Conservation (phyloP, 2,329 filamentous ascomycete genomes). For the Ceratocystis cubensis region DNA sequence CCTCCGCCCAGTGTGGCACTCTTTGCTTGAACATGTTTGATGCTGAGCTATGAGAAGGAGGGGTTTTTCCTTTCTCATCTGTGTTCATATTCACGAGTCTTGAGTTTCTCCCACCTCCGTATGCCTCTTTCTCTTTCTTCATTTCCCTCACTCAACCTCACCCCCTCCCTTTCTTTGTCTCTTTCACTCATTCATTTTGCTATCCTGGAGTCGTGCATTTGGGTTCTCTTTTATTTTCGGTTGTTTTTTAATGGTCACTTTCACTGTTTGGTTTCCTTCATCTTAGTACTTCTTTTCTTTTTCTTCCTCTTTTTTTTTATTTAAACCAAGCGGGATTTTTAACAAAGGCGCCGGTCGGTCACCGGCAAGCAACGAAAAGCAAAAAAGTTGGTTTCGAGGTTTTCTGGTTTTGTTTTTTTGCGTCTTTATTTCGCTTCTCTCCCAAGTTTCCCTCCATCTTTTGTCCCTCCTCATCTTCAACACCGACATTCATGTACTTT, state of each 20-base stretch:
- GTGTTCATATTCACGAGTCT: background rate
- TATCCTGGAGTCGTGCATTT: background rate
- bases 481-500: background rate
- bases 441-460: background rate
- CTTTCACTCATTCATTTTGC: background rate
- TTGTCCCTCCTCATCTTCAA: background rate
- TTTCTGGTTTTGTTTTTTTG: background rate
- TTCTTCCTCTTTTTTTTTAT: constrained; percentile 1
- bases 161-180: background rate
- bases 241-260: background rate
- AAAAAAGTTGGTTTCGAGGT: constrained; percentile 18
- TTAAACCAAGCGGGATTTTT: constrained; percentile 10
- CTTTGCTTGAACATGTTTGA: no score
- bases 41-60: no score
- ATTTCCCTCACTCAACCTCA: background rate
- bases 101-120: background rate
- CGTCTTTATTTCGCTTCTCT: background rate
- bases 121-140: background rate
- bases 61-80: background rate
- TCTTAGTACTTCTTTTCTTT: background rate
- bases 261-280: background rate
- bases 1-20: background rate
- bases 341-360: constrained; percentile 16
- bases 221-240: background rate
- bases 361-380: constrained; percentile 18